Percentiles rank a stretch among this genome's conserved stretches.
Conservation (phyloP, 2,329 filamentous ascomycete species). For the Penicillium sp. region DNA sequence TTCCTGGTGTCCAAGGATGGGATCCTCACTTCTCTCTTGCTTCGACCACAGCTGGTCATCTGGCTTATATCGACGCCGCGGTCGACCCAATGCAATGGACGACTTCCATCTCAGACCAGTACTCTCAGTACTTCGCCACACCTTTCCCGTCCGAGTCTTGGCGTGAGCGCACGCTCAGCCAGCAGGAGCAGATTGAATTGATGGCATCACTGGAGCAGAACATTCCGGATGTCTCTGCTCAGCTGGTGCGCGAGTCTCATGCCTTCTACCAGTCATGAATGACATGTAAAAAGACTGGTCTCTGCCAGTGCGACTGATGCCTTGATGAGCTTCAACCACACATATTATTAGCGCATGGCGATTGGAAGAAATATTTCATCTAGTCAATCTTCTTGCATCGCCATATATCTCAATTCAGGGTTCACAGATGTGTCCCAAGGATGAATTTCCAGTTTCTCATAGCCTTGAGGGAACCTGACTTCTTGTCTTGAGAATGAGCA, state of each 20-base stretch:
- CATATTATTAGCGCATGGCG: slow-evolving; percentile 2
- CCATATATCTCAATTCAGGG: slow-evolving; percentile 6
- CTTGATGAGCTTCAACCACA: slow-evolving; percentile 4
- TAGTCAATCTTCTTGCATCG: slow-evolving; percentile 2
- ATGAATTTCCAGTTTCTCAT: background rate
- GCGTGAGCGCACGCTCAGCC: slow-evolving; percentile 67
- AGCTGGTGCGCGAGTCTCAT: slow-evolving; percentile 39
- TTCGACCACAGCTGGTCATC: slow-evolving; percentile 35
- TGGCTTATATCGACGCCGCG: slow-evolving; percentile 35
- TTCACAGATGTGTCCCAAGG: background rate
- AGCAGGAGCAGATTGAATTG: slow-evolving; percentile 77
- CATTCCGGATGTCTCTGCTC: slow-evolving; percentile 46
- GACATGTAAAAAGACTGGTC: background rate
- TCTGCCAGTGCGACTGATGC: background rate
- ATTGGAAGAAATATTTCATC: slow-evolving; percentile 1
- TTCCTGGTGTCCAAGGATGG: slow-evolving; percentile 43
- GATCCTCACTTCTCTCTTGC: slow-evolving; percentile 41
- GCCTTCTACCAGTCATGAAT: slow-evolving; percentile 41
- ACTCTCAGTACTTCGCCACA: slow-evolving; percentile 48
- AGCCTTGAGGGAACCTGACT: background rate
- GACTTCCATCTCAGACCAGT: slow-evolving; percentile 45
- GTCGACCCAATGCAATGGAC: slow-evolving; percentile 45
- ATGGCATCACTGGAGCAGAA: slow-evolving; percentile 72
- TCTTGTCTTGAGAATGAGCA: background rate
- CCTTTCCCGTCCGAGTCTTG: slow-evolving; percentile 47